A percentile compares a stretch with the other conserved stretches of the same genome.
Evolutionary conservation across 225 moss, liverwort and hornwort species (phyloP).

Genomic region (Marchantia paleacea): DNA sequence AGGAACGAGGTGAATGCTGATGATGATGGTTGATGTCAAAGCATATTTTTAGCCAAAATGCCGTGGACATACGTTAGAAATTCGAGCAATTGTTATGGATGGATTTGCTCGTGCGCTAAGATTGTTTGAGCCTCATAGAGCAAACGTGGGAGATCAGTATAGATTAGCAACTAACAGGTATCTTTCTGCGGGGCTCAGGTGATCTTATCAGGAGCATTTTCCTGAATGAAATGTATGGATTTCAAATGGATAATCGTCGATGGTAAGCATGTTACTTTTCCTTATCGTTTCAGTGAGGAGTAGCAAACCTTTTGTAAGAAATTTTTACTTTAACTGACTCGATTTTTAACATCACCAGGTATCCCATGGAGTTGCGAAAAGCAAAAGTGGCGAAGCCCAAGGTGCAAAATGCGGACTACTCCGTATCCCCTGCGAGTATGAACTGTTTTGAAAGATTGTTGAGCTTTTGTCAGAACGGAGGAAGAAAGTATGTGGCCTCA

Average conservation of each 20-base stretch:
- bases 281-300: background rate
- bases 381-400: conserved; percentile 61
- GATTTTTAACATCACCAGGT: conserved; percentile 39
- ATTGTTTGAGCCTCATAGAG: background rate
- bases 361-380: conserved; percentile 76
- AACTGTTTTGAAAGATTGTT: background rate
- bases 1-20: background rate
- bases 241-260: conserved; percentile 85
- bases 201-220: conserved; percentile 76
- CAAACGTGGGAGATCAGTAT: background rate
- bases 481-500: background rate
- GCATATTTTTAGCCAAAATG: too few species aligned
- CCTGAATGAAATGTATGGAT: conserved; percentile 77
- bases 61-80: too few species aligned
- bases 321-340: background rate
- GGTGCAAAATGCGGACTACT: conserved; percentile 31
- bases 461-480: background rate
- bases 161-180: conserved; percentile 10
- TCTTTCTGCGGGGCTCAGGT: background rate
- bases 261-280: conserved; percentile 40
- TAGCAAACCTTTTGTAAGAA: too few species aligned
- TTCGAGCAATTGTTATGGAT: background rate
- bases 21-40: too few species aligned
- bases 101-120: background rate
- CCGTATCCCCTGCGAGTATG: background rate